phyloP scores from a whole-genome alignment of 495 filamentous ascomycete genomes.

The Tuber magnatum region DNA sequence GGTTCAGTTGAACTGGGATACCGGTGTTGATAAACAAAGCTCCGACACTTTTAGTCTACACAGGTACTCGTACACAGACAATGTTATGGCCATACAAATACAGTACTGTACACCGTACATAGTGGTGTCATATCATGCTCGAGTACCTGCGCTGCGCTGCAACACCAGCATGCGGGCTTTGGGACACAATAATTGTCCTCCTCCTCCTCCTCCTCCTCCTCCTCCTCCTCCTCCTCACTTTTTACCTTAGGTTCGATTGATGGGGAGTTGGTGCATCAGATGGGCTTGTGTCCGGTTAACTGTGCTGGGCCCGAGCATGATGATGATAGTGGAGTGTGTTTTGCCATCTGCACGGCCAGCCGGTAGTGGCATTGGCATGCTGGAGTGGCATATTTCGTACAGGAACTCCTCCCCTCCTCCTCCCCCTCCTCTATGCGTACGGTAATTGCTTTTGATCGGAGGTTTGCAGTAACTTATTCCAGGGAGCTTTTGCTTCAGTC shows the following conservation, averaged over 20 bases:
- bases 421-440: neutral
- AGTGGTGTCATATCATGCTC: neutral
- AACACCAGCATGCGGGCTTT: neutral
- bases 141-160: neutral
- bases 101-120: too few species aligned
- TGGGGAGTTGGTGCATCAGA: neutral
- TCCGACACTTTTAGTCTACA: neutral
- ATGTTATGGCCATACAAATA: neutral
- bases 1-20: neutral
- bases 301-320: neutral
- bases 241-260: neutral
- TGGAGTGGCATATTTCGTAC: neutral
- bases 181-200: neutral
- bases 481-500: neutral
- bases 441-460: constrained; percentile 2
- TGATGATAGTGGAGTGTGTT: neutral
- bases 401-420: too few species aligned
- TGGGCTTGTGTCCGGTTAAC: neutral
- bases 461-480: neutral
- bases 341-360: neutral
- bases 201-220: constrained; percentile 4
- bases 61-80: neutral
- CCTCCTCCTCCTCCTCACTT: neutral
- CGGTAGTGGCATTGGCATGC: neutral
- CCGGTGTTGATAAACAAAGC: neutral